phyloP scores from a whole-genome alignment of 352 stramenopile species.

The Pythium aphanidermatum region DNA sequence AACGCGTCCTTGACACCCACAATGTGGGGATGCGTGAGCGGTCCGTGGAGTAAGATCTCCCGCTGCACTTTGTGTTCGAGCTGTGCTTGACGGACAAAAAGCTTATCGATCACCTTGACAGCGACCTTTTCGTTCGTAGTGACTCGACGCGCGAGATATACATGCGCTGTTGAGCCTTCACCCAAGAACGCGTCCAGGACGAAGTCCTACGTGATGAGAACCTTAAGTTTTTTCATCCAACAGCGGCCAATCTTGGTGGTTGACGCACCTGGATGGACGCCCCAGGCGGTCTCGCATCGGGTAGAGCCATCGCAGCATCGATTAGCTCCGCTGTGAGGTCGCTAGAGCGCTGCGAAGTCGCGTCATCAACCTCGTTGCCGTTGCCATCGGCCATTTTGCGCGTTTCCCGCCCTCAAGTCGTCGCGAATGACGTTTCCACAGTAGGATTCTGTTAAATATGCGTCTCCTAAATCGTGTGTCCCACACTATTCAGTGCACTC shows the following conservation, averaged over 20 bases:
- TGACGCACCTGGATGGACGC: slow-evolving; percentile 3
- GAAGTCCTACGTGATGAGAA: too few species aligned
- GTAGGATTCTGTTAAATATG: background rate
- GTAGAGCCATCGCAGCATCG: background rate
- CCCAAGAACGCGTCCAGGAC: slow-evolving; percentile 68
- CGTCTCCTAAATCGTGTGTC: background rate
- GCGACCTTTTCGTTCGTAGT: slow-evolving; percentile 35
- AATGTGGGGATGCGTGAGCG: slow-evolving; percentile 47
- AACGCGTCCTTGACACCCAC: slow-evolving; percentile 59
- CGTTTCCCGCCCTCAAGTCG: background rate
- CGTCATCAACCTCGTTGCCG: background rate
- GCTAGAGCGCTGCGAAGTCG: background rate
- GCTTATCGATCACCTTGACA: slow-evolving; percentile 83
- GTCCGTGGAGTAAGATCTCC: slow-evolving; percentile 64
- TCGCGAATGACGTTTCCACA: too few species aligned
- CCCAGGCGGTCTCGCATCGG: background rate
- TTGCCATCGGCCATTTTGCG: background rate
- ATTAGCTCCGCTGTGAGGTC: background rate
- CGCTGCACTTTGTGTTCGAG: slow-evolving; percentile 55
- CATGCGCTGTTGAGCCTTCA: slow-evolving; percentile 67
- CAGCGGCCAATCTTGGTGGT: too few species aligned
- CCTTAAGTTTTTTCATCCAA: too few species aligned
- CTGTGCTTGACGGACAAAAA: slow-evolving; percentile 50
- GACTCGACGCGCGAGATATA: slow-evolving; percentile 55
- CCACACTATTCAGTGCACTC: background rate